phyloP scores from a whole-genome alignment of 495 filamentous ascomycete species.

The Emericellopsis terricola region DNA sequence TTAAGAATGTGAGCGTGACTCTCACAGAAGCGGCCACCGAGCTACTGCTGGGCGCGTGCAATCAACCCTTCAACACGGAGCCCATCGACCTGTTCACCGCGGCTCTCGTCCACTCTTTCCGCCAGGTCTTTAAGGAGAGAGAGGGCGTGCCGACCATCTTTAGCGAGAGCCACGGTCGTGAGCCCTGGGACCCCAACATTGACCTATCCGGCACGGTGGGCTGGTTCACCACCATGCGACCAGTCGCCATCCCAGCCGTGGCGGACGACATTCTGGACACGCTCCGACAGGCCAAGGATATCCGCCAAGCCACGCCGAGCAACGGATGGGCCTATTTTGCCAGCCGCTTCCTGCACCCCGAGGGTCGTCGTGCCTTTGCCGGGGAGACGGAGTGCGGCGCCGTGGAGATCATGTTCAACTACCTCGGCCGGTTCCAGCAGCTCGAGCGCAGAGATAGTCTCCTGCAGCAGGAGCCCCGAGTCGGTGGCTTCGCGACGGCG shows the following conservation, averaged over 20 bases:
- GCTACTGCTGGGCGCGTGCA: background rate
- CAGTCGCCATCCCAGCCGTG: constrained; percentile 12
- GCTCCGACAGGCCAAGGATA: background rate
- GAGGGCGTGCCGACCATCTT: constrained; percentile 11
- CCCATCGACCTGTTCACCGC: background rate
- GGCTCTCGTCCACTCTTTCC: background rate
- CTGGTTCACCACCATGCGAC: constrained; percentile 35
- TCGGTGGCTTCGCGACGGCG: constrained; percentile 28
- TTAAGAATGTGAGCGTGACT: constrained; percentile 8
- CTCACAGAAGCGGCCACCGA: background rate
- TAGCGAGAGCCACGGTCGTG: constrained; percentile 33
- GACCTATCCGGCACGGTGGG: constrained; percentile 38
- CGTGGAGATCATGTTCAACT: background rate
- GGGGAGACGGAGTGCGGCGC: background rate
- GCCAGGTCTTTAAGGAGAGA: background rate
- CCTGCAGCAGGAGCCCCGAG: constrained; percentile 23
- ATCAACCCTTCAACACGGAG: background rate
- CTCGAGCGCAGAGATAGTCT: background rate
- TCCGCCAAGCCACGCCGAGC: background rate
- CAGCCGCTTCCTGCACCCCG: background rate
- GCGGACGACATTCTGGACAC: background rate
- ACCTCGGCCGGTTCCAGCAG: background rate
- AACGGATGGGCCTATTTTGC: background rate
- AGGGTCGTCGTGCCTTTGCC: background rate
- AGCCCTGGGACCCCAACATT: constrained; percentile 27